Base-by-base conservation (phyloP, 2,329 filamentous ascomycete species). In the Sclerotinia trifoliorum region DNA sequence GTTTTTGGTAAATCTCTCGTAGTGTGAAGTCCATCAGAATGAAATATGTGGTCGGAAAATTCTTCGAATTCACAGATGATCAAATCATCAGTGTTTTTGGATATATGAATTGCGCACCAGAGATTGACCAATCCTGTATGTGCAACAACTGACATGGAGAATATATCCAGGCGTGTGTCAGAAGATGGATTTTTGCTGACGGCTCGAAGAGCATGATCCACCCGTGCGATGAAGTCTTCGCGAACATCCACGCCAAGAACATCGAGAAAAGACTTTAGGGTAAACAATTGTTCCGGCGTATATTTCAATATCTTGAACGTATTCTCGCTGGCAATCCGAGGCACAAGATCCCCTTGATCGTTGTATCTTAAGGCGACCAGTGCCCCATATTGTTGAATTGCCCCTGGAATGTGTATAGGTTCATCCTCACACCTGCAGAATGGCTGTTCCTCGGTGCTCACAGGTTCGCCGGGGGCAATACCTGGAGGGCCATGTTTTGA, bases 31-130 rank as follows among this genome's bases (percentile, higher is more conserved):
- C 80, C 75, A 56, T 90, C 86, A 5, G 70, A 58, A 54, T 70
- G 70, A 52, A 73, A 75, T 11, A 63, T 26, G 60, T 86, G 84
- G 71, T 96, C 92, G 70, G 96, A 90, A 77, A 96, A 92, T 2
- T 93, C 79, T 77, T 97, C 93, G 67, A 97, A 94, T 75, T 97
- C 93, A 81, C 92, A 96, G 15, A 97, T 90, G 46, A 96, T 82
- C 24, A 94, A 78, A 60, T 91, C 86, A 0, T 87, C 85, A 71
- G 93, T 83, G 81, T 0, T 87, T 85, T 0, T 85, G 56, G 96
- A 83, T 11, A 73, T 64, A 0, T 67, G 65, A 21, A 67, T 67
- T 6, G 65, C 57, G 29, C 65, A 67, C 56, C 56, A 67, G 19
- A 67, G 57, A 26, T 52, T 44, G 13, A 67, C 57, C 58, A 63